A percentile compares a stretch with the other conserved stretches of the same genome.
Conservation (phyloP, 495 filamentous ascomycete species). For the Penicillium lividum region DNA sequence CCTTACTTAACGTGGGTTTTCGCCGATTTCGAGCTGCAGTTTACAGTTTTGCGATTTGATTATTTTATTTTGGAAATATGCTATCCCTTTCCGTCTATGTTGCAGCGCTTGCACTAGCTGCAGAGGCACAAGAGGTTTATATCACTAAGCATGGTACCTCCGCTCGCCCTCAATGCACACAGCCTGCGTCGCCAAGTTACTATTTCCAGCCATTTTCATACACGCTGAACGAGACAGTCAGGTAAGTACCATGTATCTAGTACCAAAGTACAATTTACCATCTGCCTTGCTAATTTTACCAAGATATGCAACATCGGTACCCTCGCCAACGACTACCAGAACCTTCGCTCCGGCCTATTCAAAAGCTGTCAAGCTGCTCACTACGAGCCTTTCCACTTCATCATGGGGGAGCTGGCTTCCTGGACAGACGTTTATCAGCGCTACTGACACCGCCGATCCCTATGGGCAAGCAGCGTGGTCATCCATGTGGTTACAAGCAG, state of each 20-base stretch:
- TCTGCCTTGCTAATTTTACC: constrained; percentile 7
- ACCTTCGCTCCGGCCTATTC: constrained; percentile 24
- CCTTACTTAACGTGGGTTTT: background rate
- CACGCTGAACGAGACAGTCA: constrained; percentile 26
- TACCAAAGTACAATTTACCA: background rate
- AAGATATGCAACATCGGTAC: constrained; percentile 29
- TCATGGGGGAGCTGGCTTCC: constrained; percentile 39
- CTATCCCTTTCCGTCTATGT: background rate
- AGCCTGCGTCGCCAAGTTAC: constrained; percentile 19
- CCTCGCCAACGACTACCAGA: constrained; percentile 25
- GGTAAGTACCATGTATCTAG: constrained; percentile 12
- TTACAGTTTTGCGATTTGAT: no score
- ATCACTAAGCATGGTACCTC: constrained; percentile 23
- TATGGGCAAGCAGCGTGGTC: constrained; percentile 41
- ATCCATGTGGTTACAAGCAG: constrained; percentile 32
- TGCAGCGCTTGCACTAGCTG: background rate
- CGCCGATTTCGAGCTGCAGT: background rate
- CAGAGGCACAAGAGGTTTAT: constrained; percentile 27
- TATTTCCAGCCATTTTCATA: constrained; percentile 28
- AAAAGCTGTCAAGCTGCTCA: constrained; percentile 22
- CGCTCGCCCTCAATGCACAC: constrained; percentile 28
- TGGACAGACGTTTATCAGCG: constrained; percentile 23
- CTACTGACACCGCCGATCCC: constrained; percentile 29
- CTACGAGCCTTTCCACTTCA: constrained; percentile 21
- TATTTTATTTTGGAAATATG: background rate